These are phyloP conservation scores for Boechera stricta DNA, from an alignment of 345 rosid genomes.

Conservation along the genomic window DNA sequence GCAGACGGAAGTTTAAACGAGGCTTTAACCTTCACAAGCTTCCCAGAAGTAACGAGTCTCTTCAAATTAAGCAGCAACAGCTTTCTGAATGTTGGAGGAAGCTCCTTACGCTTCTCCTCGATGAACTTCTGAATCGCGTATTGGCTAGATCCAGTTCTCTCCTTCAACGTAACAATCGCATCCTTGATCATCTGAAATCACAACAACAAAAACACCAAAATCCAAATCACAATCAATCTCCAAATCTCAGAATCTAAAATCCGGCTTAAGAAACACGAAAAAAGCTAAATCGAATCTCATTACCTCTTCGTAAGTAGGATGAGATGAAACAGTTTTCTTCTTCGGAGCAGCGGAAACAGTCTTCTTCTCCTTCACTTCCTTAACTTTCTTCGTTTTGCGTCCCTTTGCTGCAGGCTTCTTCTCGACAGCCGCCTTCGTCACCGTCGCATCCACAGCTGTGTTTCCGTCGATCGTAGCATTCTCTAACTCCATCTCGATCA, in stretches of 20 bases:
- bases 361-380: conserved; percentile 57
- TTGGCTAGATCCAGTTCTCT: conserved; percentile 89
- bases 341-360: conserved; percentile 45
- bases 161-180: conserved; percentile 73
- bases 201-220: background rate
- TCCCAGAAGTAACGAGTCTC: conserved; percentile 70
- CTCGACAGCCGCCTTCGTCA: conserved; percentile 39
- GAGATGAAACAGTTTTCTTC: conserved; percentile 56
- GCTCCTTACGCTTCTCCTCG: conserved; percentile 71
- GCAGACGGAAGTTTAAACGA: conserved; percentile 69
- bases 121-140: conserved; percentile 81
- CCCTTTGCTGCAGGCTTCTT: conserved; percentile 50
- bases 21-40: conserved; percentile 73
- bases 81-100: conserved; percentile 68
- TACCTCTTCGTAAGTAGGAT: conserved; percentile 86
- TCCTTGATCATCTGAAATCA: conserved; percentile 74
- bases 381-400: conserved; percentile 52
- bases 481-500: background rate
- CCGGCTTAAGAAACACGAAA: background rate
- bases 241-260: background rate
- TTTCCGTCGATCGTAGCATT: conserved; percentile 44
- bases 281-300: background rate
- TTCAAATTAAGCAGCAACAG: conserved; percentile 63
- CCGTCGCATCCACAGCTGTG: background rate
- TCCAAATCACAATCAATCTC: conserved; percentile 11